phyloP scores from a whole-genome alignment of 2,329 filamentous ascomycete genomes.

The Fusarium beomiforme region DNA sequence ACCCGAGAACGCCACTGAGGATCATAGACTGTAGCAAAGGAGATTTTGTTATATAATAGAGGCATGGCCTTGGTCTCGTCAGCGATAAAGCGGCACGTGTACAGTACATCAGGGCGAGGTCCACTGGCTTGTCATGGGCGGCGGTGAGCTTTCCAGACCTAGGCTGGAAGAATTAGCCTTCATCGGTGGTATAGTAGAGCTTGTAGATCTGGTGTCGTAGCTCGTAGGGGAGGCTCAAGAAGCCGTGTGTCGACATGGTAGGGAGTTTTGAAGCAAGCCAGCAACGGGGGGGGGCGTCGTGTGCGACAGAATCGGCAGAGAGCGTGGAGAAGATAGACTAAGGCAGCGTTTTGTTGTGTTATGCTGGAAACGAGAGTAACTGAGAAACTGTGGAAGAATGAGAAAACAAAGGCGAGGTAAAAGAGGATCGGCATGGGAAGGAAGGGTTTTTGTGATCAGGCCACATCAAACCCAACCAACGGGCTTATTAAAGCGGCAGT shows the following conservation, averaged over 20 bases:
- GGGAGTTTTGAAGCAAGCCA: neutral
- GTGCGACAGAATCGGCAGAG: too few species aligned
- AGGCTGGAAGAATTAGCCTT: neutral
- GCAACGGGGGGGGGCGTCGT: too few species aligned
- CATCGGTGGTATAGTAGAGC: neutral
- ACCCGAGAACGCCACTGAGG: neutral
- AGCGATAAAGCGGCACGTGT: neutral
- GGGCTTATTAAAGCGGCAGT: too few species aligned
- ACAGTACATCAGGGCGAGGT: neutral
- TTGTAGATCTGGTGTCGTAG: neutral
- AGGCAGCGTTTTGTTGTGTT: too few species aligned
- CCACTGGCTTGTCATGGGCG: neutral
- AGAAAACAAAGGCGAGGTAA: too few species aligned
- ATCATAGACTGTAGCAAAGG: neutral
- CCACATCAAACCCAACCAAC: too few species aligned
- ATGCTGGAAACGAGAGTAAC: too few species aligned
- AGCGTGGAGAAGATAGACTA: too few species aligned
- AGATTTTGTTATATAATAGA: neutral
- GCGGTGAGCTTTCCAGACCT: neutral
- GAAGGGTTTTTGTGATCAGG: too few species aligned
- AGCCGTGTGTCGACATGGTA: neutral
- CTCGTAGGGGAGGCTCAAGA: neutral
- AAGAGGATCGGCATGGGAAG: too few species aligned
- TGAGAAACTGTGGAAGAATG: too few species aligned
- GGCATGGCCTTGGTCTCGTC: neutral